Evolutionary conservation across 768 basidiomycete genomes (phyloP).

Genomic region (Chalciporus pseudorubinellus): DNA sequence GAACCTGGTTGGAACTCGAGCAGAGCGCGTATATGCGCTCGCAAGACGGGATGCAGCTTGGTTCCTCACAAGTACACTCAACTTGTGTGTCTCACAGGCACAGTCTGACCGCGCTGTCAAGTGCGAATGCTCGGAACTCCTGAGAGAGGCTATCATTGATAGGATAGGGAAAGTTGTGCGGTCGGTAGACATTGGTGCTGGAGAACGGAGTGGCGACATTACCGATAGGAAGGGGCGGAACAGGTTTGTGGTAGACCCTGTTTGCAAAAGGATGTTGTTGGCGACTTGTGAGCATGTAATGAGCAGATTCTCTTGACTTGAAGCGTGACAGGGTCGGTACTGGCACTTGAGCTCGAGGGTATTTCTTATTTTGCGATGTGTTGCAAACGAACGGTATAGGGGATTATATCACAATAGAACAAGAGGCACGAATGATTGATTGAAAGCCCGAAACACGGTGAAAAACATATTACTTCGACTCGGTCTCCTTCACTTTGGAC

Average conservation of each 20-base stretch:
- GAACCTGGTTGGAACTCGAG: conserved; percentile 11
- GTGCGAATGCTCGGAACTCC: neutral
- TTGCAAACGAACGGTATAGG: too few species aligned
- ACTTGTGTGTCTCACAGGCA: conserved; percentile 17
- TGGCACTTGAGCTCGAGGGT: too few species aligned
- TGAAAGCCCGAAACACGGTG: neutral
- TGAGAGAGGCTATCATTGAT: conserved; percentile 19
- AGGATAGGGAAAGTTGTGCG: conserved; percentile 25
- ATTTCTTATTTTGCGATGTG: too few species aligned
- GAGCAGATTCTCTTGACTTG: neutral
- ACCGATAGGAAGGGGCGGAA: too few species aligned
- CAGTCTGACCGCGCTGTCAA: neutral
- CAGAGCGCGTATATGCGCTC: conserved; percentile 23
- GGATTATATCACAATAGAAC: neutral
- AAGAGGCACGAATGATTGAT: neutral
- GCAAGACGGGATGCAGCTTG: conserved; percentile 26
- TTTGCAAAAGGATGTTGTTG: neutral
- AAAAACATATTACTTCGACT: conserved; percentile 19
- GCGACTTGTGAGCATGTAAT: neutral
- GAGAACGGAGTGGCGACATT: too few species aligned
- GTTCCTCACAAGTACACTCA: conserved; percentile 28
- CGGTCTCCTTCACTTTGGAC: conserved; percentile 24
- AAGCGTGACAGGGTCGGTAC: neutral
- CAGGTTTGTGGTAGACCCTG: neutral
- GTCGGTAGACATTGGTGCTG: neutral